Conservation (phyloP, 1,139 yeast species). For the Debaryomyces sp. region DNA sequence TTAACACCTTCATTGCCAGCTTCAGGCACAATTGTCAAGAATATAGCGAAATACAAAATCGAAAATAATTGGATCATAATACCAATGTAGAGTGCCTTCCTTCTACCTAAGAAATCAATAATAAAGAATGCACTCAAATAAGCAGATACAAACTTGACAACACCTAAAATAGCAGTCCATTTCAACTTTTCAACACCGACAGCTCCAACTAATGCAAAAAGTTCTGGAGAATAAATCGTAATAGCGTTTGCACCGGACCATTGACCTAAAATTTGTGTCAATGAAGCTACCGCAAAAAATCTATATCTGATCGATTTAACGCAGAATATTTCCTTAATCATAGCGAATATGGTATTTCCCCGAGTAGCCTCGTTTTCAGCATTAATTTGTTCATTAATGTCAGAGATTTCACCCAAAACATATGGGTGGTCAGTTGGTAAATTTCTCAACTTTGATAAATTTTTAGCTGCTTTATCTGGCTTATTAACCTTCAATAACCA, state of each 20-base stretch:
- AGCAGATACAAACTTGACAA: constrained; percentile 48
- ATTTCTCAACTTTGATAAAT: constrained; percentile 49
- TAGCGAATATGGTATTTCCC: constrained; percentile 26
- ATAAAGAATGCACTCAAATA: constrained; percentile 49
- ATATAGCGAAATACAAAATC: constrained; percentile 46
- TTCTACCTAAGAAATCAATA: constrained; percentile 51
- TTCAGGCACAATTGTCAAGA: constrained; percentile 49
- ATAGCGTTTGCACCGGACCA: constrained; percentile 67
- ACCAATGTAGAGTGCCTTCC: constrained; percentile 43
- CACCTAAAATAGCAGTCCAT: constrained; percentile 53
- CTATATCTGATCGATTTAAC: constrained; percentile 45
- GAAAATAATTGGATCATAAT: constrained; percentile 35
- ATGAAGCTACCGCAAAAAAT: constrained; percentile 44
- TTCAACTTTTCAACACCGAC: constrained; percentile 36
- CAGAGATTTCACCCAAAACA: constrained; percentile 54
- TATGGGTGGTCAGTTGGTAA: constrained; percentile 54
- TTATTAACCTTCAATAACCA: constrained; percentile 44
- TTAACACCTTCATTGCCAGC: constrained; percentile 32
- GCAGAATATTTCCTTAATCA: constrained; percentile 35
- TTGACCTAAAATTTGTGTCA: constrained; percentile 57
- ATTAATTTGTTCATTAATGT: constrained; percentile 50
- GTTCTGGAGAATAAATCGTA: constrained; percentile 60
- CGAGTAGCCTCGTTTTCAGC: constrained; percentile 38
- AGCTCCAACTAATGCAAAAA: constrained; percentile 55
- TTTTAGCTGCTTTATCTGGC: constrained; percentile 36